phyloP scores from a whole-genome alignment of 305 asterid genomes.

The Plantago lanceolata region DNA sequence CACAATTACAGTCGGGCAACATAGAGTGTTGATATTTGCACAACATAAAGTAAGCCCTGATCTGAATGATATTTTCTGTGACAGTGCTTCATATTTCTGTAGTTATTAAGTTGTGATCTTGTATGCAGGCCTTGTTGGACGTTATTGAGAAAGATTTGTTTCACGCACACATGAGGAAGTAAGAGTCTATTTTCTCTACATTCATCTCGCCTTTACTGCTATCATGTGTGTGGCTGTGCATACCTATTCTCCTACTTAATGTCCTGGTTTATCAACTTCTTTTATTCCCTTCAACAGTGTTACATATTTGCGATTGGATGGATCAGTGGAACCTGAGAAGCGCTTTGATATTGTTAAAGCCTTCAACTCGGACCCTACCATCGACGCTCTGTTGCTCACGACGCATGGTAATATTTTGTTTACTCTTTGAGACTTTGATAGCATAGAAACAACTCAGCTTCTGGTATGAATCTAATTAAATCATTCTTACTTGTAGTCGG shows the following conservation, averaged over 20 bases:
- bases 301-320: constrained; percentile 93
- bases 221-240: neutral
- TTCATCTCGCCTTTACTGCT: neutral
- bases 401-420: constrained; percentile 65
- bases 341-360: constrained; percentile 98
- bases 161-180: constrained; percentile 84
- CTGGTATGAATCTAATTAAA: constrained; percentile 17
- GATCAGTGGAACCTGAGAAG: constrained; percentile 89
- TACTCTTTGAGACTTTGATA: constrained; percentile 16
- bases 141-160: constrained; percentile 87
- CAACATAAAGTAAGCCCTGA: constrained; percentile 70
- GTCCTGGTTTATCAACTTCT: constrained; percentile 16
- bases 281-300: constrained; percentile 48
- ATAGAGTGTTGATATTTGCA: constrained; percentile 91
- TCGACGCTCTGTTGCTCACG: constrained; percentile 88
- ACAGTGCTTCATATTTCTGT: constrained; percentile 17
- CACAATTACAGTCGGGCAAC: constrained; percentile 71
- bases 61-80: constrained; percentile 1
- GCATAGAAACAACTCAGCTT: neutral
- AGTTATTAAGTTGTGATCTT: constrained; percentile 26
- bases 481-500: constrained; percentile 60
- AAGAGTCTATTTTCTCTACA: constrained; percentile 32
- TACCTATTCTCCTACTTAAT: neutral
- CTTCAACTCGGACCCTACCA: constrained; percentile 97
- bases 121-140: constrained; percentile 85